Base-by-base conservation (phyloP, 345 rosid genomes). In the Salix koriyanagi region DNA sequence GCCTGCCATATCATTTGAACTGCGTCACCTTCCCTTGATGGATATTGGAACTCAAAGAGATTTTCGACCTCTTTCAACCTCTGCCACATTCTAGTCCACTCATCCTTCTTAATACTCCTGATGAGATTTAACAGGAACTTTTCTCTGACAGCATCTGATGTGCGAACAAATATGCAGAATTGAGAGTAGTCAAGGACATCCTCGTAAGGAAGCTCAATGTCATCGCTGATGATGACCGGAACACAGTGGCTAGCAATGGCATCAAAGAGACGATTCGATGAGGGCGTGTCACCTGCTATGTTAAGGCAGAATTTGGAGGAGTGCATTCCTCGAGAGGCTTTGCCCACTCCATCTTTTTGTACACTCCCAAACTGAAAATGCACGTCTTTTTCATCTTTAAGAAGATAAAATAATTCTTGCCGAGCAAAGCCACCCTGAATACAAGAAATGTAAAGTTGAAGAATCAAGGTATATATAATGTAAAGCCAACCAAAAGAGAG, bases 281-380 rank as follows among this genome's bases (percentile, higher is more conserved):
- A 96, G 6, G 99, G 99, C 7, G 99, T 96, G 75, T 96, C 99
- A 0, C 99, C 98, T 7, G 98, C 99, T 25, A 96, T 91, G 85
- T 92, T 94, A 81, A 94, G 97, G 72, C 99, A 96, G 75, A 96
- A 96, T 79, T 94, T 96, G 18, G 97, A 94, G 6, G 88, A 74
- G 77, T 84, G 89, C 99, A 96, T 96, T 16, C 99, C 99, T 32
- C 67, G 76, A 19, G 90, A 83, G 30, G 98, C 97, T 86, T 87
- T 84, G 65, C 26, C 78, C 67, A 92, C 50, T 65, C 99, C 99
- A 67, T 88, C 85, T 26, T 86, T 90, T 46, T 76, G 87, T 34
- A 93, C 91, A 71, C 88, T 96, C 10, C 98, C 99, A 3, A 90
- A 94, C 25, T 93, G 81, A 80, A 96, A 96, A 75, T 94, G 97